A percentile compares a stretch with the other conserved stretches of the same genome.
Evolutionary conservation across 2,329 filamentous ascomycete species (phyloP).

Genomic region (Neoscytalidium dimidiatum): DNA sequence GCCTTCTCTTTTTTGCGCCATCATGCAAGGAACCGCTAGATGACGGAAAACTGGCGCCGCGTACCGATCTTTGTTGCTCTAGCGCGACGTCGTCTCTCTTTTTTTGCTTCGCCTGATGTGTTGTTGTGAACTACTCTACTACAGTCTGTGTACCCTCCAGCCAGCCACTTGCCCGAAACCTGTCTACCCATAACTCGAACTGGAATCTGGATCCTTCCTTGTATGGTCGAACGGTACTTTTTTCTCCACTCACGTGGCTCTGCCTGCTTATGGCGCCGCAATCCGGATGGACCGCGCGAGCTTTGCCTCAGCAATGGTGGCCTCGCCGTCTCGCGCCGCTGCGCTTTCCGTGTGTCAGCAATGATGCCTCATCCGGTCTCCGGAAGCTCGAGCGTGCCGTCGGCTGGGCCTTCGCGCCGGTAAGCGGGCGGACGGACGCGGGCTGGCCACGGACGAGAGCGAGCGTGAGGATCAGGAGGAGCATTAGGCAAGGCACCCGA

Average conservation of each 20-base stretch:
- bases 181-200: neutral
- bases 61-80: neutral
- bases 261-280: neutral
- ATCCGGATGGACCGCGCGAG: neutral
- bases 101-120: neutral
- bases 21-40: neutral
- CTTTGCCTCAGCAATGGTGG: too few species aligned
- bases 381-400: constrained; percentile 11
- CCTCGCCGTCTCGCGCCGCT: neutral
- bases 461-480: constrained; percentile 14
- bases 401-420: neutral
- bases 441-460: constrained; percentile 6
- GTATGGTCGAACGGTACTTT: neutral
- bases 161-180: constrained; percentile 9
- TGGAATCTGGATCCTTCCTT: neutral
- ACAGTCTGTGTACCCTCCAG: neutral
- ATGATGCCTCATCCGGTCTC: neutral
- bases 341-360: neutral
- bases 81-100: neutral
- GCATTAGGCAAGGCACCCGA: neutral
- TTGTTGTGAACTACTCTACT: neutral
- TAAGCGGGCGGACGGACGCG: neutral
- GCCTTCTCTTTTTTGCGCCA: neutral
- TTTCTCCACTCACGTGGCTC: neutral
- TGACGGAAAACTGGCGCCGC: neutral